Evolutionary conservation across 73 alveolate species (phyloP).

Genomic region (Durusdinium trenchii): DNA sequence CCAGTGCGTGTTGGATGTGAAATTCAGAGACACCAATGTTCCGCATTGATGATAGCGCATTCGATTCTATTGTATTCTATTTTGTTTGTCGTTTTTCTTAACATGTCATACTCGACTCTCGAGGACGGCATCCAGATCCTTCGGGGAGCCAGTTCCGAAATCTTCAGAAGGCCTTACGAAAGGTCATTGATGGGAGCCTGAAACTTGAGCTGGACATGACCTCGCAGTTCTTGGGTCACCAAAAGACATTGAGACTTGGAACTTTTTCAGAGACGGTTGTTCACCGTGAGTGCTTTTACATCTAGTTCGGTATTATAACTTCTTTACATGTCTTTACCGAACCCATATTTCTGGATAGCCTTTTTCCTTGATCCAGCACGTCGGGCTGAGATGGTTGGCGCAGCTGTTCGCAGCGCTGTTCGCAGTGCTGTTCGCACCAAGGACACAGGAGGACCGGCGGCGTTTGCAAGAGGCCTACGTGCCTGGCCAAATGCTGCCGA

Average conservation of each 20-base stretch:
- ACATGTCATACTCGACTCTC: too few relatives aligned
- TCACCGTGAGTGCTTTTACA: background rate
- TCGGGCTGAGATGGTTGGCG: too few relatives aligned
- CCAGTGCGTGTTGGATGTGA: too few relatives aligned
- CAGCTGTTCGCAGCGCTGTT: too few relatives aligned
- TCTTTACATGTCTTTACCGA: too few relatives aligned
- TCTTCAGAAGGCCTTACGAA: constrained; percentile 61
- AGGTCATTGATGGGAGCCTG: constrained; percentile 49
- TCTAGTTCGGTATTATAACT: background rate
- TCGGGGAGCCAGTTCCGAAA: constrained; percentile 20
- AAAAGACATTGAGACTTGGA: constrained; percentile 59
- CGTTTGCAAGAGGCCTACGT: constrained; percentile 23
- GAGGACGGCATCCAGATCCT: constrained; percentile 59
- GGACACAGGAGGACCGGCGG: constrained; percentile 21
- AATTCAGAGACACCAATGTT: too few relatives aligned
- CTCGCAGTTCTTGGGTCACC: constrained; percentile 86
- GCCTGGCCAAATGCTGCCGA: background rate
- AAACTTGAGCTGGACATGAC: constrained; percentile 66
- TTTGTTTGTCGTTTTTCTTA: too few relatives aligned
- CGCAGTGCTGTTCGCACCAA: background rate
- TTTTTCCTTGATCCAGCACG: background rate
- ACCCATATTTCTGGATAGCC: too few relatives aligned
- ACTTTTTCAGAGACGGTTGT: background rate
- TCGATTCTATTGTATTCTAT: background rate
- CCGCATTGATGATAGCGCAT: too few relatives aligned